These are phyloP conservation scores for Rhododendron vialii DNA, from an alignment of 148 eudicot genomes.

Conservation along the genomic window DNA sequence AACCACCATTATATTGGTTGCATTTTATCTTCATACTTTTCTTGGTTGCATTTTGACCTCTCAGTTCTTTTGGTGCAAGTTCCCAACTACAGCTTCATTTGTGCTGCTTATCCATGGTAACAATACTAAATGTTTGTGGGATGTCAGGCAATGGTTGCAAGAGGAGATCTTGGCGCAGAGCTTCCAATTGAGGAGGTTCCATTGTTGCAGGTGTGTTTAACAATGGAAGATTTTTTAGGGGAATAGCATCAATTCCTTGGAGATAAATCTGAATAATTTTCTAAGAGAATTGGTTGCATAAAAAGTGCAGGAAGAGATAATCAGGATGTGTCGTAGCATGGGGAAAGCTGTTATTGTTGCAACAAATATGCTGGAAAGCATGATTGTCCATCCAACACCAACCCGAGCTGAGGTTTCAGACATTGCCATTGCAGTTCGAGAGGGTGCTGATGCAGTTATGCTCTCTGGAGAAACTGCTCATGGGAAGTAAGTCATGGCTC, in stretches of 20 bases:
- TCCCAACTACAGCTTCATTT: not conserved
- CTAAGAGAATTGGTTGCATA: not conserved
- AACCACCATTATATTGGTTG: not conserved
- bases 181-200: conserved; percentile 88
- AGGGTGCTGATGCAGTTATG: conserved; percentile 99
- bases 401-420: conserved; percentile 98
- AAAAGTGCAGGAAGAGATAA: conserved; percentile 80
- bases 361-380: conserved; percentile 99
- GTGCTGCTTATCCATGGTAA: not conserved
- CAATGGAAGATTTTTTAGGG: not conserved
- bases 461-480: conserved; percentile 99
- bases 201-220: conserved; percentile 57
- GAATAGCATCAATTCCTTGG: not conserved
- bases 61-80: not conserved
- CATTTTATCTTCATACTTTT: not conserved
- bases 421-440: conserved; percentile 95
- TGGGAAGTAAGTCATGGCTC: conserved; percentile 65
- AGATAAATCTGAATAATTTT: not conserved
- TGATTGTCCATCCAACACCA: conserved; percentile 99
- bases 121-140: conserved; percentile 1
- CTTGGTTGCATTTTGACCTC: not conserved
- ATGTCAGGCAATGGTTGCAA: conserved; percentile 88
- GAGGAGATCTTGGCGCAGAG: conserved; percentile 96
- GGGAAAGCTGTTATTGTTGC: conserved; percentile 98
- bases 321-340: conserved; percentile 87